These are phyloP conservation scores for Vinca minor DNA, from an alignment of 257 asterid species.

Conservation along the genomic window DNA sequence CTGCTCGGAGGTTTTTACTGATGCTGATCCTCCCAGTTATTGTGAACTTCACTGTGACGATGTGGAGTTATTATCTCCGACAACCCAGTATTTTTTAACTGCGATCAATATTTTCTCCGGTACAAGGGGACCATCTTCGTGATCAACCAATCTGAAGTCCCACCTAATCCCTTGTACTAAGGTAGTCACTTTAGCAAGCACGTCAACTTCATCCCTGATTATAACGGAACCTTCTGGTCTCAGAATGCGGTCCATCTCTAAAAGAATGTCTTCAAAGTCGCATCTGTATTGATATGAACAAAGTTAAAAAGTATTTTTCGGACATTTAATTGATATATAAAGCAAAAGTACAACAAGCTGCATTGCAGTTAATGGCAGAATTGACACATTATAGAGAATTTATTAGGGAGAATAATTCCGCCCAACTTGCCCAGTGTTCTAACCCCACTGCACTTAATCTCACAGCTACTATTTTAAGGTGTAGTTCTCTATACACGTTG, in stretches of 20 bases:
- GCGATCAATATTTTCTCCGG: constrained; percentile 75
- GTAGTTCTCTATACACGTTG: background rate
- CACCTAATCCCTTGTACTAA: constrained; percentile 71
- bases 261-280: constrained; percentile 69
- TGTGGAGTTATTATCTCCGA: constrained; percentile 55
- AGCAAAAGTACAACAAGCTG: background rate
- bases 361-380: background rate
- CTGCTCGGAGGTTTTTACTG: constrained; percentile 15
- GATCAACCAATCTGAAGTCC: constrained; percentile 77
- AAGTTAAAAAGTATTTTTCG: background rate
- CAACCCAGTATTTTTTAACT: constrained; percentile 87
- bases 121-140: constrained; percentile 89
- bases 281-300: constrained; percentile 36
- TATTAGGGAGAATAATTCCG: too few species aligned
- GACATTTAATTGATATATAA: background rate
- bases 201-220: constrained; percentile 78
- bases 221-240: constrained; percentile 97
- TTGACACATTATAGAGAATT: background rate
- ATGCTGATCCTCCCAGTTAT: constrained; percentile 10
- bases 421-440: background rate
- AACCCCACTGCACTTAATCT: background rate
- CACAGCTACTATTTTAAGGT: background rate
- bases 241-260: constrained; percentile 91
- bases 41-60: constrained; percentile 31
- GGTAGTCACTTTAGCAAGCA: constrained; percentile 70